A percentile compares a stretch with the other conserved stretches of the same genome.
Evolutionary conservation across 768 basidiomycete genomes (phyloP).

Genomic region (Cyathus striatus): DNA sequence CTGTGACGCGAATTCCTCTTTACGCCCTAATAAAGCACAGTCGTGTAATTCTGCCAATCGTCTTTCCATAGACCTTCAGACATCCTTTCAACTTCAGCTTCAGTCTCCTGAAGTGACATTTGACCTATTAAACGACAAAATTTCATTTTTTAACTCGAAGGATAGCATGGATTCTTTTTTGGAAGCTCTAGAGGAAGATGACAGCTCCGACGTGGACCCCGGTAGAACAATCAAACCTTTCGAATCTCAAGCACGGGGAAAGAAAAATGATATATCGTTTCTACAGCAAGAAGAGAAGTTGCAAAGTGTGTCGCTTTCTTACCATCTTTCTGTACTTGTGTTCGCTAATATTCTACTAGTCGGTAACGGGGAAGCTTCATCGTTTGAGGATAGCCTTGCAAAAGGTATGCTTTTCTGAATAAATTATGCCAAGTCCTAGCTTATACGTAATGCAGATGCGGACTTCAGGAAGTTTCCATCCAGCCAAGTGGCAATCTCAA

Average conservation of each 20-base stretch:
- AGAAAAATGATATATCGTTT: background rate
- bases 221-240: no score
- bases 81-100: slow-evolving; percentile 44
- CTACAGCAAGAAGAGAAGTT: background rate
- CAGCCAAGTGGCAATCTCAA: no score
- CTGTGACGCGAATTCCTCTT: slow-evolving; percentile 8
- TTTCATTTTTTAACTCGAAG: slow-evolving; percentile 36
- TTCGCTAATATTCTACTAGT: no score
- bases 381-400: no score
- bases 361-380: no score
- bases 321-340: no score
- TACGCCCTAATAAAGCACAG: slow-evolving; percentile 18
- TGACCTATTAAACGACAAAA: slow-evolving; percentile 47
- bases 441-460: no score
- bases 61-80: slow-evolving; percentile 38
- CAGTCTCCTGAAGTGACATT: slow-evolving; percentile 41
- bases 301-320: no score
- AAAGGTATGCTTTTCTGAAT: no score
- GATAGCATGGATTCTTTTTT: slow-evolving; percentile 27
- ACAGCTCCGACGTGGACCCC: slow-evolving; percentile 32
- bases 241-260: no score
- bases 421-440: no score
- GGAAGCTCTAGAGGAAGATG: slow-evolving; percentile 30
- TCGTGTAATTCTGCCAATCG: slow-evolving; percentile 24
- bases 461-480: no score